Evolutionary conservation across 2,329 filamentous ascomycete species (phyloP).

Genomic region (Tolypocladium sp.): DNA sequence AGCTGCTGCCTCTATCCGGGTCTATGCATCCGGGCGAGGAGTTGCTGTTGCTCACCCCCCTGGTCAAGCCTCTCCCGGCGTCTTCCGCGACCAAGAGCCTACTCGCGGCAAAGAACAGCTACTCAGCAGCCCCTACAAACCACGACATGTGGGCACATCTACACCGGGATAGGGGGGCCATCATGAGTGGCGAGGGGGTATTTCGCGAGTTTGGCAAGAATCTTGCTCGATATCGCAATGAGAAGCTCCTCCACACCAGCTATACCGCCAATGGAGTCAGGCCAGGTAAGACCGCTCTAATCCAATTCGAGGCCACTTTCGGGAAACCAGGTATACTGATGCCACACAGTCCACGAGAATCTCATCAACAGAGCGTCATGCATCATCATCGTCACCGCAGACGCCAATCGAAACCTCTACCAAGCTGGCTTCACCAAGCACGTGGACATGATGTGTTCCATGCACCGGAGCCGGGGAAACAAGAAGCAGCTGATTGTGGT

Average conservation of each 20-base stretch:
- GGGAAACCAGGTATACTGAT: slow-evolving; percentile 3
- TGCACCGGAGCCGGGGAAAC: slow-evolving; percentile 65
- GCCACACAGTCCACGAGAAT: slow-evolving; percentile 66
- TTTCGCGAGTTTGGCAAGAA: slow-evolving; percentile 84
- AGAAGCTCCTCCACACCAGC: slow-evolving; percentile 84
- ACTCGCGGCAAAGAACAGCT: slow-evolving; percentile 40
- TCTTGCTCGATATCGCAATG: slow-evolving; percentile 75
- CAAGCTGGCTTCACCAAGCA: slow-evolving; percentile 95
- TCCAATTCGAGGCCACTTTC: neutral
- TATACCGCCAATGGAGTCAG: slow-evolving; percentile 90
- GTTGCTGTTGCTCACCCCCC: slow-evolving; percentile 75
- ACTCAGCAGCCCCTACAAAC: slow-evolving; percentile 22
- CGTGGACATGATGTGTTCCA: slow-evolving; percentile 88
- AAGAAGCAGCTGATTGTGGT: slow-evolving; percentile 88
- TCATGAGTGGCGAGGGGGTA: slow-evolving; percentile 89
- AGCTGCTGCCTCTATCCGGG: slow-evolving; percentile 71
- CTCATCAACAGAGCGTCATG: slow-evolving; percentile 81
- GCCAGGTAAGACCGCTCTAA: slow-evolving; percentile 39
- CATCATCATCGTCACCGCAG: slow-evolving; percentile 84
- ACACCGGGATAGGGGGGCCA: slow-evolving; percentile 45
- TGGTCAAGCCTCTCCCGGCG: slow-evolving; percentile 87
- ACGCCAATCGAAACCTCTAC: slow-evolving; percentile 89
- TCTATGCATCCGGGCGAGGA: slow-evolving; percentile 80
- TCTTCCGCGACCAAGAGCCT: slow-evolving; percentile 72
- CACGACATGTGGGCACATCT: slow-evolving; percentile 51